A percentile compares a stretch with the other conserved stretches of the same genome.
Conservation (phyloP, 768 basidiomycete species). For the Epithele typhae region DNA sequence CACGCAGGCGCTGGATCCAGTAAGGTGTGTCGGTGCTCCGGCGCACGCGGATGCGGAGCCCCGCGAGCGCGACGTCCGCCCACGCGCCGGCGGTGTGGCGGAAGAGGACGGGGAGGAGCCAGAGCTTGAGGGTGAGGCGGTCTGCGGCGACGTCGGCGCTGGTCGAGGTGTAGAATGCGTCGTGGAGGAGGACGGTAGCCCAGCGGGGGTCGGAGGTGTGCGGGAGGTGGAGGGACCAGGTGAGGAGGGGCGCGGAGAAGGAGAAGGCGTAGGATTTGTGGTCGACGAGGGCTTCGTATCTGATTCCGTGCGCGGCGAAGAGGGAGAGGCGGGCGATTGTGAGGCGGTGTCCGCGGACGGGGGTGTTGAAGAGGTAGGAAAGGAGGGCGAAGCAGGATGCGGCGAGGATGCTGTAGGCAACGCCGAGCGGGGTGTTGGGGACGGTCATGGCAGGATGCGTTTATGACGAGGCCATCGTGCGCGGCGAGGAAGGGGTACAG, state of each 20-base stretch:
- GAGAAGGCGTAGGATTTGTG: slow-evolving; percentile 15
- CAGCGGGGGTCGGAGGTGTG: slow-evolving; percentile 27
- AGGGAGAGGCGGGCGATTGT: slow-evolving; percentile 13
- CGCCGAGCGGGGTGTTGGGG: background rate
- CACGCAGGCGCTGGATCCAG: slow-evolving; percentile 33
- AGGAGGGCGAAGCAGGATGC: slow-evolving; percentile 3
- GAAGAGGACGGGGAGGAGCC: slow-evolving; percentile 37
- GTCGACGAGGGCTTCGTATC: slow-evolving; percentile 16
- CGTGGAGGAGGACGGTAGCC: slow-evolving; percentile 24
- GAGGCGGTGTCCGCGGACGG: slow-evolving; percentile 13
- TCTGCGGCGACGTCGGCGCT: slow-evolving; percentile 21
- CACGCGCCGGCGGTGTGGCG: slow-evolving; percentile 33
- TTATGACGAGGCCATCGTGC: too few species aligned
- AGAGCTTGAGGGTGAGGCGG: slow-evolving; percentile 24
- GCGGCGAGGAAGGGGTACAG: too few species aligned
- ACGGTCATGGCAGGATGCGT: background rate
- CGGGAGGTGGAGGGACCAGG: slow-evolving; percentile 29
- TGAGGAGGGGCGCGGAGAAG: slow-evolving; percentile 13
- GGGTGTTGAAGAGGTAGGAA: slow-evolving; percentile 14
- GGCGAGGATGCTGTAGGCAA: slow-evolving; percentile 1
- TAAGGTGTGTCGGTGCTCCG: slow-evolving; percentile 33
- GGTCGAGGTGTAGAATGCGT: slow-evolving; percentile 30
- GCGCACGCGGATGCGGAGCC: slow-evolving; percentile 32
- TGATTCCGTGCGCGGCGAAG: slow-evolving; percentile 12
- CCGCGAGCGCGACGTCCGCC: slow-evolving; percentile 31